A percentile compares a stretch with the other conserved stretches of the same genome.
Evolutionary conservation across 768 basidiomycete species (phyloP).

Genomic region (Coprinellus aureogranulatus): DNA sequence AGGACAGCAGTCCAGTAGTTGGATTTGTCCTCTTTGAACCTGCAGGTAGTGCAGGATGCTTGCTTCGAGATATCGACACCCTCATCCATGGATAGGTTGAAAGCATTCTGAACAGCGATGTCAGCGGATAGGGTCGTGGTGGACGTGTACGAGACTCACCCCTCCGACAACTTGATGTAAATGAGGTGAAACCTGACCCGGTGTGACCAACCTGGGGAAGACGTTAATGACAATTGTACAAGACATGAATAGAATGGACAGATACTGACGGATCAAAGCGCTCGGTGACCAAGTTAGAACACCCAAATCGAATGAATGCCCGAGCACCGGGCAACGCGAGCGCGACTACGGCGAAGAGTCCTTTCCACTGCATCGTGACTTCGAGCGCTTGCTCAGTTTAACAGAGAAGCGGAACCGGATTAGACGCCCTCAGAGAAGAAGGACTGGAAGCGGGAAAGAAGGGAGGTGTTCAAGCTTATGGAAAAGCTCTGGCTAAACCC

Average conservation of each 20-base stretch:
- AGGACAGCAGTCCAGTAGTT: conserved; percentile 16
- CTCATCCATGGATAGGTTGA: conserved; percentile 11
- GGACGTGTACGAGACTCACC: background rate
- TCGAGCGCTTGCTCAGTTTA: background rate
- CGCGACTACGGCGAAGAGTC: background rate
- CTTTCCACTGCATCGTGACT: background rate
- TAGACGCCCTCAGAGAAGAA: background rate
- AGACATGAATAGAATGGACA: background rate
- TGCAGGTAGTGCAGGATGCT: conserved; percentile 12
- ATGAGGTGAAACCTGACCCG: conserved; percentile 8
- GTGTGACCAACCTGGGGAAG: conserved; percentile 4
- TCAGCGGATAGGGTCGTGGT: background rate
- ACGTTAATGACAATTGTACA: background rate
- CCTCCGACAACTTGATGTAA: conserved; percentile 12
- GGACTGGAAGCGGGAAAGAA: too few species aligned
- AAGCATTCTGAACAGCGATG: background rate
- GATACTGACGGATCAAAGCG: conserved; percentile 8
- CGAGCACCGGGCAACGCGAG: background rate
- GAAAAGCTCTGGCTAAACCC: conserved; percentile 5
- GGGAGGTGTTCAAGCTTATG: background rate
- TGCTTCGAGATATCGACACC: conserved; percentile 2
- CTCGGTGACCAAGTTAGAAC: conserved; percentile 8
- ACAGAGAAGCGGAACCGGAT: background rate
- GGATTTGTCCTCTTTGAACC: conserved; percentile 14
- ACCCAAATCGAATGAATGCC: conserved; percentile 6